Evolutionary conservation across 441 rosid genomes (phyloP).

Genomic region (Arabidopsis hybrid): DNA sequence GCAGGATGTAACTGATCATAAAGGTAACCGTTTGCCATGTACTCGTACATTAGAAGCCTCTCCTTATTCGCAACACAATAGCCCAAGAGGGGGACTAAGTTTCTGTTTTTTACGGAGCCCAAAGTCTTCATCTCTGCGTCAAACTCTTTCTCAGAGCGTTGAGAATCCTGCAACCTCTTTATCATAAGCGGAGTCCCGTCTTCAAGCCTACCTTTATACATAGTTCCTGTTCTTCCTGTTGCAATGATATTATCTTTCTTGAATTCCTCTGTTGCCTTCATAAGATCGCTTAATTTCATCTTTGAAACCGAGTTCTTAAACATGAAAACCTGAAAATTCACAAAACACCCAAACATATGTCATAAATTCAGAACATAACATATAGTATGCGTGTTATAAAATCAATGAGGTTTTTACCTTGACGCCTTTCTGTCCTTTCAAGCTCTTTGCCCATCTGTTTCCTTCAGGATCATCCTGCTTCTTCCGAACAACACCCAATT

Average conservation of each 20-base stretch:
- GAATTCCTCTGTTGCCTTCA: conserved; percentile 84
- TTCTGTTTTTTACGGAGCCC: conserved; percentile 76
- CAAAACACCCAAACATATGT: conserved; percentile 16
- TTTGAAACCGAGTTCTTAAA: conserved; percentile 76
- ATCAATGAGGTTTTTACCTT: conserved; percentile 57
- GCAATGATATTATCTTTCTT: conserved; percentile 76
- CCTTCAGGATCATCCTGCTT: conserved; percentile 90
- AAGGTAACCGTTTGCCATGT: conserved; percentile 80
- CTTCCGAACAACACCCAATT: conserved; percentile 58
- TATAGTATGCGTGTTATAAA: neutral
- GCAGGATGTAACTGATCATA: conserved; percentile 59
- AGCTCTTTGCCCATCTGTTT: conserved; percentile 85
- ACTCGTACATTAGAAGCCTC: conserved; percentile 76
- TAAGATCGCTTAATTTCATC: conserved; percentile 78
- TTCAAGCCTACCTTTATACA: conserved; percentile 76
- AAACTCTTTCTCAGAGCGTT: conserved; percentile 76
- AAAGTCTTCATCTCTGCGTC: conserved; percentile 77
- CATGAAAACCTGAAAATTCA: conserved; percentile 69
- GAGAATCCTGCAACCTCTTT: conserved; percentile 88
- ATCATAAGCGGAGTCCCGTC: conserved; percentile 77
- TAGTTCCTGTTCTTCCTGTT: conserved; percentile 81
- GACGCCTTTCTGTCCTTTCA: conserved; percentile 68
- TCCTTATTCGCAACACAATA: conserved; percentile 73
- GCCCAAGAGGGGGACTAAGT: conserved; percentile 86
- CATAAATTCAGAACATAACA: conserved; percentile 19